phyloP scores from a whole-genome alignment of 1,284 basidiomycete genomes.

The Taiwanofungus camphoratus region DNA sequence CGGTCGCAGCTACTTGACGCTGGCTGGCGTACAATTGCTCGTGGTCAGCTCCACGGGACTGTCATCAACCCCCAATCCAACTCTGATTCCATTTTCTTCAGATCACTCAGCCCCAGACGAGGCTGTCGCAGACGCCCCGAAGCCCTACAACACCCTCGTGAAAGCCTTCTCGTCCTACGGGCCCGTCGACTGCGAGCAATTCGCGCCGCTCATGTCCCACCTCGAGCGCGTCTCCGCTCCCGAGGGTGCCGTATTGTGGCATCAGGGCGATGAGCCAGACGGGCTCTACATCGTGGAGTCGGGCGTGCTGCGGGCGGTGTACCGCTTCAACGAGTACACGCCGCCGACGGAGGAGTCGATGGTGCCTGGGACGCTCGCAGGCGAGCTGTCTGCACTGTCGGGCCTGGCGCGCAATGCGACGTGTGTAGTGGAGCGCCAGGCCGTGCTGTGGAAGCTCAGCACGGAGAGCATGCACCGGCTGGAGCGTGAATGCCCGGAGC shows the following conservation, averaged over 20 bases:
- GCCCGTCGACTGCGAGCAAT: slow-evolving; percentile 40
- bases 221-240: slow-evolving; percentile 60
- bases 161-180: slow-evolving; percentile 74
- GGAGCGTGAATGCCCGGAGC: slow-evolving; percentile 59
- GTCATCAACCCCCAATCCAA: background rate
- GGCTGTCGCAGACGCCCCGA: slow-evolving; percentile 23
- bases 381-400: slow-evolving; percentile 80
- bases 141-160: slow-evolving; percentile 63
- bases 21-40: slow-evolving; percentile 64
- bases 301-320: slow-evolving; percentile 78
- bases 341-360: slow-evolving; percentile 78
- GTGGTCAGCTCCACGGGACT: slow-evolving; percentile 33
- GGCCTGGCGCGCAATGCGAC: slow-evolving; percentile 79
- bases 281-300: slow-evolving; percentile 84
- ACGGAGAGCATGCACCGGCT: slow-evolving; percentile 49
- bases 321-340: slow-evolving; percentile 67
- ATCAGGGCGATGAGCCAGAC: slow-evolving; percentile 68
- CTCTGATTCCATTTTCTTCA: slow-evolving; percentile 1
- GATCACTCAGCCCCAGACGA: slow-evolving; percentile 22
- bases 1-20: slow-evolving; percentile 72
- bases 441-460: slow-evolving; percentile 77
- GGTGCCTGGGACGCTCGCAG: slow-evolving; percentile 88
- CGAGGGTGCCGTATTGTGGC: slow-evolving; percentile 70
- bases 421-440: slow-evolving; percentile 73
- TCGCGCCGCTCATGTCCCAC: slow-evolving; percentile 62